Evolutionary conservation across 2,329 filamentous ascomycete species (phyloP), one percentile per base, ranked within the genome.

Genomic region (Colletotrichum sp.): DNA sequence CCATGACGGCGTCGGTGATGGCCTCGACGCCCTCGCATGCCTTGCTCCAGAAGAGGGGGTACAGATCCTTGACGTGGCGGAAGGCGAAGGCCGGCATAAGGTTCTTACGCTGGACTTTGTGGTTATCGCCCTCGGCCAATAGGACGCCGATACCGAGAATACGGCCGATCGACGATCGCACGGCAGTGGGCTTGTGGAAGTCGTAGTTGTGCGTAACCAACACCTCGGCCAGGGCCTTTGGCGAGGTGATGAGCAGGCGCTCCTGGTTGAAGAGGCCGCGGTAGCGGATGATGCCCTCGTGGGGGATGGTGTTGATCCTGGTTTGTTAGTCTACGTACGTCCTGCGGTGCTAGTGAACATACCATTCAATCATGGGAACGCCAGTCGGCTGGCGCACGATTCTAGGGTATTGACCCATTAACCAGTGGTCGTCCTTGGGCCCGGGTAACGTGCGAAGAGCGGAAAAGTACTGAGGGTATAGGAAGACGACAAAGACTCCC

Each of bases 81-180:
- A 95, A 98, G n/a, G 92, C 90, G 83, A 98, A 98, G 3, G 95
- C 94, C 0, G 95, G 95, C 86, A 93, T 92, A 21, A 98, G 90
- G 74, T 93, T 92, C 82, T 94, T 96, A 63, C 96, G 90, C 85
- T 96, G 94, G 80, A 91, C 87, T 86, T 94, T 97, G 84, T 98
- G 96, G 80, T 96, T 94, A 15, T 98, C 94, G n/a, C 96, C 96
- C 84, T 98, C 96, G 3, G 95, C 94, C 13, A 98, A 87, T 48
- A 98, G 85, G 16, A 96, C 86, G 12, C 94, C 94, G 15, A 93
- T 85, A 12, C 95, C 94, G 15, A 96, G 87, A 30, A 96, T 87
- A 26, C 91, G 88, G 3, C 89, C 90, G 6, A 96, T 85, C 2
- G 89, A 88, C 59, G 84, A 84, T 39, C 90, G 86, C 34, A 94